Base-by-base conservation (phyloP, 768 basidiomycete species). In the Xerocomus brunneocitrinus region DNA sequence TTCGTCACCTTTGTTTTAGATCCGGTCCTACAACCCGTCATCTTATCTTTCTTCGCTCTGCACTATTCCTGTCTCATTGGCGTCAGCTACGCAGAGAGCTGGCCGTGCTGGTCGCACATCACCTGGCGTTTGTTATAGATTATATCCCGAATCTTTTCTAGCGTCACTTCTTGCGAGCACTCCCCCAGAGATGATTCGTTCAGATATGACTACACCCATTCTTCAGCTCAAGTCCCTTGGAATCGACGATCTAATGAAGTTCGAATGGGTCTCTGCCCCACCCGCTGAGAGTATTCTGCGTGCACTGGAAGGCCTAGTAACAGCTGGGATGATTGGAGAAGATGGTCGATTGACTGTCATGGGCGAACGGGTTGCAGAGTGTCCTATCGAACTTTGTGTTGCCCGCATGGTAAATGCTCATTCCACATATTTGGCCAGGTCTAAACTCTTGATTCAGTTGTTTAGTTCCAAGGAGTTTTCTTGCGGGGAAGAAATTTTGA, bases 51-150 rank as follows among this genome's bases (percentile, higher is more conserved):
- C 93, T 30, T 87, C 93, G 3, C 79, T 99, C 4, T 79, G 85
- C 7, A 87, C 86, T 2, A 83, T 92, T 5, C 89, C 95, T 0
- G 82, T 85, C 34, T 98, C 95, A 6, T 73, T 82, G 50, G 92
- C 95, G 6, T 97, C 94, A 8, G 91, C 94, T 2, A 89, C 83
- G 1, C 97, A 99, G 70, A 81, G 97, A 35, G 89, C 95, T 13
- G 97, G 97, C 28, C 84, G 97, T 50, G 95, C 97, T 8, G 97
- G 97, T 25, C 84, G 97, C 43, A 98, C 95, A 0, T 85, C 93
- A 1, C 77, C 91, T 4, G 97, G 97, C 2, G 78, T 95, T 58
- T 97, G 94, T 66, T 97, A 95, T 66, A 82, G 97, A 32, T 79
- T 99, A 13, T 99, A 95, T 71, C 79, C 94, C 0, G 72, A 80